These are phyloP conservation scores for Chenopodium album DNA, from an alignment of 148 eudicot genomes.

Conservation along the genomic window DNA sequence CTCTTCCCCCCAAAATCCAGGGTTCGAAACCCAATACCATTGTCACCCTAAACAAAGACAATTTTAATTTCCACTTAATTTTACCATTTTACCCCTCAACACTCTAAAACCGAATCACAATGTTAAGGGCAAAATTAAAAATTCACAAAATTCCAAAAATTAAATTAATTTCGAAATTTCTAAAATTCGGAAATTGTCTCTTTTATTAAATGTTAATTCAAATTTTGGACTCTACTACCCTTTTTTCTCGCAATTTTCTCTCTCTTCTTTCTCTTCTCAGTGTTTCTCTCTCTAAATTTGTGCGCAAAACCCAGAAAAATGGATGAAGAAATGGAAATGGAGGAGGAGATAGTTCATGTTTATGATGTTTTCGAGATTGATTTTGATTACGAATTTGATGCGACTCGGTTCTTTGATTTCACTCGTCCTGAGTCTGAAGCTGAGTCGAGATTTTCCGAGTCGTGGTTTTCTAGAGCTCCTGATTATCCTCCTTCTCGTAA, in stretches of 20 bases:
- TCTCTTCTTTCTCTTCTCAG: neutral
- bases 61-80: constrained; percentile 1
- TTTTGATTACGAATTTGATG: constrained; percentile 81
- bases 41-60: constrained; percentile 27
- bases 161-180: neutral
- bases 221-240: constrained; percentile 36
- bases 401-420: constrained; percentile 68
- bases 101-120: neutral
- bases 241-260: neutral
- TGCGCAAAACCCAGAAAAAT: constrained; percentile 19
- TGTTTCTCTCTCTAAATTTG: constrained; percentile 1
- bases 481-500: constrained; percentile 85
- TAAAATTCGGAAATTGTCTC: neutral
- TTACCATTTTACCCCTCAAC: constrained; percentile 25
- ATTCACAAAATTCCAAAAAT: neutral
- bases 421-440: constrained; percentile 48
- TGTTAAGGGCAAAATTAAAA: constrained; percentile 2
- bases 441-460: constrained; percentile 62
- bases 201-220: constrained; percentile 18
- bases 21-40: constrained; percentile 31
- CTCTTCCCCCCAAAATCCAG: constrained; percentile 35
- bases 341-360: constrained; percentile 28
- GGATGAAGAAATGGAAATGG: constrained; percentile 45
- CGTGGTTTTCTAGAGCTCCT: constrained; percentile 59
- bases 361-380: constrained; percentile 65